Evolutionary conservation across 2,329 filamentous ascomycete species (phyloP).

Genomic region (Sodiomyces alkalinus): DNA sequence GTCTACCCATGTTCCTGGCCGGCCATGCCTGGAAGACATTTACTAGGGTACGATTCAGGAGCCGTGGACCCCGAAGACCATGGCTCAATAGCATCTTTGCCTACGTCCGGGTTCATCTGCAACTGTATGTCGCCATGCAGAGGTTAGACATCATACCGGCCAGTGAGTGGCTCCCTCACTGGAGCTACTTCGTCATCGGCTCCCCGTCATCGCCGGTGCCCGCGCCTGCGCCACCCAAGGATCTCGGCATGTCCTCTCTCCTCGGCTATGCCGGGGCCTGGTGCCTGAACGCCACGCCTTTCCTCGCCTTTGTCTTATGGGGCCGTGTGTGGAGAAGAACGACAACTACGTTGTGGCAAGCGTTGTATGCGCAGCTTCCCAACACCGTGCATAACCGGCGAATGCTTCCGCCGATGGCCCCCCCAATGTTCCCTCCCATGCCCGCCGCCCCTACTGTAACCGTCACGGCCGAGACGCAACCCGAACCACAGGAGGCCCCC

Average conservation of each 20-base stretch:
- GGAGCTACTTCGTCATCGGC: conserved; percentile 39
- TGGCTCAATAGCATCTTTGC: conserved; percentile 10
- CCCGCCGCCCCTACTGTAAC: too few relatives aligned
- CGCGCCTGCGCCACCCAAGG: conserved; percentile 25
- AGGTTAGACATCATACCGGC: conserved; percentile 30
- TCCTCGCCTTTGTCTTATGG: conserved; percentile 29
- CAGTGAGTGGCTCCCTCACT: conserved; percentile 25
- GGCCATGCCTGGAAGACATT: conserved; percentile 17
- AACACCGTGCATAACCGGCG: conserved; percentile 18
- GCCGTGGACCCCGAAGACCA: conserved; percentile 8
- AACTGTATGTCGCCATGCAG: conserved; percentile 37
- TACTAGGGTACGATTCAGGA: too few relatives aligned
- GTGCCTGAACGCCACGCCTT: conserved; percentile 28
- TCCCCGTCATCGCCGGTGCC: conserved; percentile 32
- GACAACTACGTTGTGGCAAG: conserved; percentile 19
- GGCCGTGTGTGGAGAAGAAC: conserved; percentile 21
- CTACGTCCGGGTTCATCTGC: conserved; percentile 33
- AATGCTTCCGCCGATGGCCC: conserved; percentile 8
- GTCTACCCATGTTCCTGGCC: conserved; percentile 23
- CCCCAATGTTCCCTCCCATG: too few relatives aligned
- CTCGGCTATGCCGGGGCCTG: conserved; percentile 26
- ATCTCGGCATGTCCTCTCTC: conserved; percentile 22
- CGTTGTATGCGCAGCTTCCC: conserved; percentile 24
- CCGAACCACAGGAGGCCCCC: conserved; percentile 1
- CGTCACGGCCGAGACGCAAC: too few relatives aligned